Base-by-base conservation (phyloP, 257 asterid species). In the Cordia subcordata region DNA sequence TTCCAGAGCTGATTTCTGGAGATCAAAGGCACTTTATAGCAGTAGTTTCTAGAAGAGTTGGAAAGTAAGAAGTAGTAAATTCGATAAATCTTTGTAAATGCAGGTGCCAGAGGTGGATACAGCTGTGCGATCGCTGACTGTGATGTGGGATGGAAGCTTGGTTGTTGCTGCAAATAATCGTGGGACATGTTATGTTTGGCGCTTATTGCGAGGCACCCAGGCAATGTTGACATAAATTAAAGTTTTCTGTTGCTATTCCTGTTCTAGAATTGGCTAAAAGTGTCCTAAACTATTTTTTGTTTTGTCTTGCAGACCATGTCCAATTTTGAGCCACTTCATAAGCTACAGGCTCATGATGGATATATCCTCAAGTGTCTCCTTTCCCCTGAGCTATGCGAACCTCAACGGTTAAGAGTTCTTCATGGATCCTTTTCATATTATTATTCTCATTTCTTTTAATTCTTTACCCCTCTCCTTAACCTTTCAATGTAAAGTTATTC, bases 111-210 rank as follows among this genome's bases (percentile, higher is more conserved):
- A 92, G 76, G 96, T 88, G 71, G 98, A 88, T 73, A 88, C 95
- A 39, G 96, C 98, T 33, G 90, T 92, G 39, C 70, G 98, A 47
- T 92, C 96, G 15, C 76, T 88, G 81, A 88, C 96, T 22, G 88
- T 92, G 44, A 92, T 92, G 98, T 92, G 98, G 98, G 95, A 92
- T 46, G 98, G 98, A 55, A 86, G 98, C 81, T 73, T 92, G 73
- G 95, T 88, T 23, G 98, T 88, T 54, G 98, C 98, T 55, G 98
- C 98, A 50, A 92, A 92, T 72, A 88, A 92, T 61, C 78, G 74
- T 4, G 98, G 98, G 54, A 92, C 94, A 19, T 92, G 98, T 75
- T 92, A 88, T 37, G 96, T 88, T 15, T 92, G 98, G 95, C 95
- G 96, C 65, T 73, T 88, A 73, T 61, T 88, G 74, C 83, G 76